These are phyloP conservation scores for Coemansia sp. DNA, from an alignment of 192 early-diverging fungal species.

Conservation along the genomic window DNA sequence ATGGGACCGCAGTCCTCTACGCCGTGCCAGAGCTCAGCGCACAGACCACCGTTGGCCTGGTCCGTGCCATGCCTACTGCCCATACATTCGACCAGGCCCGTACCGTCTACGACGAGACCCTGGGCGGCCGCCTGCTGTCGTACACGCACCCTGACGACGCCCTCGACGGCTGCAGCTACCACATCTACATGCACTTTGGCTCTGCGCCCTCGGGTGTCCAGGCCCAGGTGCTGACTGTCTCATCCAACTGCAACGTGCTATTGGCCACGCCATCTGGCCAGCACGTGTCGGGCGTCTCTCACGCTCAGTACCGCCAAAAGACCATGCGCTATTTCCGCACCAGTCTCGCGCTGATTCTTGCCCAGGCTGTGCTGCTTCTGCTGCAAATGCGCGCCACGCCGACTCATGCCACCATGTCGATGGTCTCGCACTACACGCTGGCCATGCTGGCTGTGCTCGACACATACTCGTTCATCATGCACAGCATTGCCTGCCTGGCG, in stretches of 20 bases:
- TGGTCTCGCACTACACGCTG: constrained; percentile 67
- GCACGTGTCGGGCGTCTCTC: constrained; percentile 13
- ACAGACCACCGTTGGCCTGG: constrained; percentile 18
- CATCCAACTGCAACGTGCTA: constrained; percentile 18
- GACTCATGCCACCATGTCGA: constrained; percentile 66
- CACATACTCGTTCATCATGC: constrained; percentile 62
- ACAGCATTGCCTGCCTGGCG: constrained; percentile 60
- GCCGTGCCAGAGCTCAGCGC: constrained; percentile 21
- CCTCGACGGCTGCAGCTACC: constrained; percentile 32
- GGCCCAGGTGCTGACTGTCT: constrained; percentile 18
- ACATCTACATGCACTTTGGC: constrained; percentile 27
- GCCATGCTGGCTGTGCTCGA: constrained; percentile 64
- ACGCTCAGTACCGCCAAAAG: constrained; percentile 11
- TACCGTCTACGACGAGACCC: constrained; percentile 10
- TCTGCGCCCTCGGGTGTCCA: background rate
- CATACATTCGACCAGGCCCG: constrained; percentile 24
- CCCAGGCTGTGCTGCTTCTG: constrained; percentile 47
- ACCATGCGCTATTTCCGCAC: constrained; percentile 25
- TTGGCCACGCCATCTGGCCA: constrained; percentile 14
- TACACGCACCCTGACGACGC: constrained; percentile 21
- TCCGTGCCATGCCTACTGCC: constrained; percentile 27
- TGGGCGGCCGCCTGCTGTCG: constrained; percentile 14
- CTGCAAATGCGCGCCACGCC: constrained; percentile 66
- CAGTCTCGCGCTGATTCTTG: constrained; percentile 15
- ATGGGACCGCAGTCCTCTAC: constrained; percentile 27